These are phyloP conservation scores for Viola odorata DNA, from an alignment of 345 rosid species.

Conservation along the genomic window DNA sequence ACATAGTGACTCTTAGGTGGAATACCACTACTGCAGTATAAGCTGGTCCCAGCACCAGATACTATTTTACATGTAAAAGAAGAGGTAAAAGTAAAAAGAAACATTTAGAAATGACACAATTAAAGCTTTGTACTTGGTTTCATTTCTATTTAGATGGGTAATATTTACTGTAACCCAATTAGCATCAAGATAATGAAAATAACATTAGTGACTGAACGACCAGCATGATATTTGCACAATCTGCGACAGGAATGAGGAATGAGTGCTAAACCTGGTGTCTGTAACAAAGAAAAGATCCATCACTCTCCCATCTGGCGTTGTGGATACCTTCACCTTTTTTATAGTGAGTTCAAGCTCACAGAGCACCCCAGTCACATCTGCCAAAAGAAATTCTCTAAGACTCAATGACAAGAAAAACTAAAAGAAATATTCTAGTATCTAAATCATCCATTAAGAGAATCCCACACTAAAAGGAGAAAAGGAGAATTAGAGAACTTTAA, in stretches of 20 bases:
- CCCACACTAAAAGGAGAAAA: not conserved
- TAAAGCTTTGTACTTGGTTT: too few relatives aligned
- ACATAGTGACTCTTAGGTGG: not conserved
- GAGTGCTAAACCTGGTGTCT: constrained; percentile 64
- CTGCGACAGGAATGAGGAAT: not conserved
- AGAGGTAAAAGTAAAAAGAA: too few relatives aligned
- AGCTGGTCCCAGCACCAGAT: too few relatives aligned
- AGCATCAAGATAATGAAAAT: too few relatives aligned
- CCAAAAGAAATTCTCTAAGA: constrained; percentile 16
- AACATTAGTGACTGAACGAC: too few relatives aligned
- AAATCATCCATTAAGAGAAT: too few relatives aligned
- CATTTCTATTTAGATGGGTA: too few relatives aligned
- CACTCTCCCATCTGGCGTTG: constrained; percentile 90
- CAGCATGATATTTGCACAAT: not conserved
- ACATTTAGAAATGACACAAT: too few relatives aligned
- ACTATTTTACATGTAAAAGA: too few relatives aligned
- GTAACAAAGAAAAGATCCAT: constrained; percentile 92
- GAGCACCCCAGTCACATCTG: constrained; percentile 80
- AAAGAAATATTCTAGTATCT: constrained; percentile 1
- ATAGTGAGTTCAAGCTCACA: constrained; percentile 81
- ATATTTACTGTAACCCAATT: too few relatives aligned
- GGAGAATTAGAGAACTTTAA: constrained; percentile 3
- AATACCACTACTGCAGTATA: too few relatives aligned
- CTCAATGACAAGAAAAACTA: constrained; percentile 3
- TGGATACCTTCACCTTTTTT: constrained; percentile 90